These are phyloP conservation scores for Dendrobium catenatum DNA, from an alignment of 106 monocot species.

Conservation along the genomic window DNA sequence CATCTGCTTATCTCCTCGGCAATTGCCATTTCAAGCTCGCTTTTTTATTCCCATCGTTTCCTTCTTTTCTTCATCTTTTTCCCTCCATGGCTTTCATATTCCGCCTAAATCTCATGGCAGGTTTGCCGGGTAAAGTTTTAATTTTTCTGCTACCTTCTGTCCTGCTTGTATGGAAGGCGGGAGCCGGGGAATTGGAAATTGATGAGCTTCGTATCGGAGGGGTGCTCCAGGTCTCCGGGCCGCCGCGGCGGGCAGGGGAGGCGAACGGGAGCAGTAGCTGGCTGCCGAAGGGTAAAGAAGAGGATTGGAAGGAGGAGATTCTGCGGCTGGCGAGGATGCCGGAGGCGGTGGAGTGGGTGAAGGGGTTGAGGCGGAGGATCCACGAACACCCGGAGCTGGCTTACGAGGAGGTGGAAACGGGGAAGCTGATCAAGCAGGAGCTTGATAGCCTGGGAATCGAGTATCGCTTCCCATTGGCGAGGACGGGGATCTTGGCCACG, in stretches of 20 bases:
- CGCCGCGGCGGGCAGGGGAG: background rate
- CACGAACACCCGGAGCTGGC: constrained; percentile 64
- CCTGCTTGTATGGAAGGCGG: background rate
- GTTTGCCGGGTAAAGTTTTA: background rate
- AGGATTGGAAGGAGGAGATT: constrained; percentile 34
- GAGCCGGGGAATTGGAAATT: background rate
- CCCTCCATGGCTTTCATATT: background rate
- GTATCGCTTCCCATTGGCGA: constrained; percentile 33
- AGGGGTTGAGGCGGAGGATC: constrained; percentile 36
- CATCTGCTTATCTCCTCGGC: background rate
- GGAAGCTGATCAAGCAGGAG: constrained; percentile 35
- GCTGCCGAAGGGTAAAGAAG: background rate
- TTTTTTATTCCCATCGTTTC: background rate
- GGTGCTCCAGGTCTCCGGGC: too few relatives aligned
- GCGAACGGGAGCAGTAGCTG: constrained; percentile 7
- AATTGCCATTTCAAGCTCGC: background rate
- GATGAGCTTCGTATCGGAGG: background rate
- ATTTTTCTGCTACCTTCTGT: background rate
- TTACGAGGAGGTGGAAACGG: constrained; percentile 66
- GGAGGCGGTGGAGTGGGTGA: constrained; percentile 43
- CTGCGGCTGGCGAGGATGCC: constrained; percentile 26
- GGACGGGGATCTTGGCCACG: constrained; percentile 46
- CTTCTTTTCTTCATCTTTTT: background rate
- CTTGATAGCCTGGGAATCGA: constrained; percentile 35
- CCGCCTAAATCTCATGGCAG: background rate